Base-by-base conservation (phyloP, 2,329 filamentous ascomycete genomes). In the Arthrinium puccinioides region DNA sequence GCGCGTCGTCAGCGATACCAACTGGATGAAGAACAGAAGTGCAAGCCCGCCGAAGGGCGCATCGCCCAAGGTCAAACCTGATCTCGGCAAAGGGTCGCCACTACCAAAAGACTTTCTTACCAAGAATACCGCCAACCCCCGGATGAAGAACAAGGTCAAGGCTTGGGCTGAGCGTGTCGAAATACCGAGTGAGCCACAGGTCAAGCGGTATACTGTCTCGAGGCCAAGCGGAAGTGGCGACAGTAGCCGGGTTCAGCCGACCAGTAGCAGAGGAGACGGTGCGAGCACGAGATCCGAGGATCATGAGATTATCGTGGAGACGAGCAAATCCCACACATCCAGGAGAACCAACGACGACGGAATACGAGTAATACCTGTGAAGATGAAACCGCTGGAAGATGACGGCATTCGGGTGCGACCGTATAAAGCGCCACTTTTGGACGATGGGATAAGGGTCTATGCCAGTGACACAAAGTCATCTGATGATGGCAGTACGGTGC, bases 1-100 rank as follows among this genome's bases (percentile, higher is more conserved):
- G 70, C 79, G 89, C 45, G 87, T 97, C 37, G 79, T 96, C 43
- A 96, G 89, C 57, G 90, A 97, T 63, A 84, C 85, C 38, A 86
- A 95, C 62, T 97, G 90, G 85, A 78, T 78, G 62, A 81, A 79
- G 53, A 59, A 62, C 57, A 71, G 69, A 41, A 72, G 69, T 42
- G 70, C 67, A 41, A 70, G 59, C 39, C 61, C 70, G 8, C 57
- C 67, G 1, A 66, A 61, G 41, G 64, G 59, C 42, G 55, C 56
- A 10, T 59, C 64, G 3, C 62, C 64, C 2, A 59, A 61, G 40
- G 44, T 47, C 4, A 54, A 54, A 30, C 56, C 56, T 34, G 47
- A 44, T 4, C 40, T 50, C 5, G 56, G 59, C 27, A 54, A 60
- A 6, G 65, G 54, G 10, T 47, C 56, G n/a, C 63, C 66, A 1